These are phyloP conservation scores for Russula emetica DNA, from an alignment of 768 basidiomycete species.

Conservation along the genomic window DNA sequence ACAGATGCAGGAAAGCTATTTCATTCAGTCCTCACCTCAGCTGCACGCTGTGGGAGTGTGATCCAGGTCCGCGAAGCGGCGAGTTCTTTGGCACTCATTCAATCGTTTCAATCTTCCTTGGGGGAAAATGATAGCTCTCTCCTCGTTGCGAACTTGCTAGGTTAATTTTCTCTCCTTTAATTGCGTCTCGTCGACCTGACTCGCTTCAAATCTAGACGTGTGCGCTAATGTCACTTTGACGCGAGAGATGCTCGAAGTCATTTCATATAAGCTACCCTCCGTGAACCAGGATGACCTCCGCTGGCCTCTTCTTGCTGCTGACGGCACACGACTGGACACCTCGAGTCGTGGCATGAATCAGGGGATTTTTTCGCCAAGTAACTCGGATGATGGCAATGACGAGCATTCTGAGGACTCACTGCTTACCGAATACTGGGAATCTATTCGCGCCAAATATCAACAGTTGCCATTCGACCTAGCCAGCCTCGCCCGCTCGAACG, in stretches of 20 bases:
- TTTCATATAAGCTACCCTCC: constrained; percentile 62
- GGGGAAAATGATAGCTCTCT: constrained; percentile 53
- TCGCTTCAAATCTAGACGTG: constrained; percentile 48
- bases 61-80: constrained; percentile 70
- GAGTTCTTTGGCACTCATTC: constrained; percentile 63
- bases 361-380: constrained; percentile 30
- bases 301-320: constrained; percentile 60
- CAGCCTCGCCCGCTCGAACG: constrained; percentile 41
- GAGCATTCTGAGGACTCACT: constrained; percentile 31
- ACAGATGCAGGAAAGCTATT: constrained; percentile 66
- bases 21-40: constrained; percentile 56
- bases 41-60: constrained; percentile 56
- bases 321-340: constrained; percentile 41
- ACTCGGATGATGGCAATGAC: constrained; percentile 39
- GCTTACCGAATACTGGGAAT: constrained; percentile 61
- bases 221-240: constrained; percentile 74
- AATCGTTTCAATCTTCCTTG: constrained; percentile 75
- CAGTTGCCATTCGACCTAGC: constrained; percentile 41
- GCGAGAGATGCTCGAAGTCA: constrained; percentile 81
- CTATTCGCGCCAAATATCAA: constrained; percentile 53
- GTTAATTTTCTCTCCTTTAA: constrained; percentile 35
- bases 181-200: constrained; percentile 4
- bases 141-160: constrained; percentile 59
- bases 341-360: constrained; percentile 27
- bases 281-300: constrained; percentile 55